Evolutionary conservation across 176 grass and related monocot genomes (phyloP), one percentile per base, ranked within the genome.

Genomic region (Puya raimondii): DNA sequence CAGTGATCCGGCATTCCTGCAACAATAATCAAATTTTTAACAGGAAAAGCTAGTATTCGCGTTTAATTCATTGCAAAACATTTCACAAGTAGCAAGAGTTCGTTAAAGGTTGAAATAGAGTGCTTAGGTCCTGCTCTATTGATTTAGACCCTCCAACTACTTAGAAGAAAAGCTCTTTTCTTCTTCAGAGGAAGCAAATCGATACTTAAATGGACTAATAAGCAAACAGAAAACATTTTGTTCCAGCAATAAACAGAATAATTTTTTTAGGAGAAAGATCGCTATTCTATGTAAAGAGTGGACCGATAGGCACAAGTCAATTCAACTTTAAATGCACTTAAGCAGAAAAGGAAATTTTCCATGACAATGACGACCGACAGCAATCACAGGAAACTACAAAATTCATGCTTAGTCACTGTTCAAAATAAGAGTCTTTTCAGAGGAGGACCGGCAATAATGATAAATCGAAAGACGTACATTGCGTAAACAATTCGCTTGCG

Each of bases 1-100:
- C 21, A 61, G 21, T n/a, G 65, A 1, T 61, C 51, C 48, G 58
- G 65, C 49, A 27, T 70, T 13, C 69, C 85, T 87, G 57, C 22
- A 65, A 65, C 53, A 21, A 69, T 72, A 12, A 73, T 76, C 22
- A 33, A n/a, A 27, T 4, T n/a, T 49, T 76, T 0, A 72, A 11
- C 13, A 47, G 16, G 7, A 27, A 0, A 67, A 49, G 3, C n/a
- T 12, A 53, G 64, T 2, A 16, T 0, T 70, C 33, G 61, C 12
- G 17, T 61, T 61, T 61, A 61, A 61, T 18, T 9, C 13, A 57
- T 9, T 61, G 16, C 17, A 18, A 22, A 20, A 61, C 9, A 61
- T 22, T 61, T 61, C 21, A 16, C 56, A 61, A 18, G 56, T 61
- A 9, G 16, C 56, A 61, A 61, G 56, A 61, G 56, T n/a, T 61